Evolutionary conservation across 2,329 filamentous ascomycete species (phyloP).

Genomic region (Colletotrichum sublineola): DNA sequence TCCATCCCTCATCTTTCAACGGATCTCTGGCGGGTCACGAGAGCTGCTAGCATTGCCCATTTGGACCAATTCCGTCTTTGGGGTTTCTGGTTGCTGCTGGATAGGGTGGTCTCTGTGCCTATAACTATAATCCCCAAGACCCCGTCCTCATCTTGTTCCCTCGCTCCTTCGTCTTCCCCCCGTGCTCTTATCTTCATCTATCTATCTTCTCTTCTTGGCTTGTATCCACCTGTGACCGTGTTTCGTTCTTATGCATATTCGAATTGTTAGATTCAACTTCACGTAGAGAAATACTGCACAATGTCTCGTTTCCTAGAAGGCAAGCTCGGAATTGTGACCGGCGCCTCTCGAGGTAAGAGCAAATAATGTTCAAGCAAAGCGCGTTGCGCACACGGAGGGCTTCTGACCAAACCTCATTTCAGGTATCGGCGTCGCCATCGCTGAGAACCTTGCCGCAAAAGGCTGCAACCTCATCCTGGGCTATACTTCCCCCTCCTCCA

Average conservation of each 20-base stretch:
- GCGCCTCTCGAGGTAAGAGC: constrained; percentile 78
- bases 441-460: constrained; percentile 79
- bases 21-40: constrained; percentile 29
- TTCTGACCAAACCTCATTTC: constrained; percentile 27
- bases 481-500: constrained; percentile 68
- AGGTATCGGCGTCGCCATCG: constrained; percentile 79
- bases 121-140: constrained; percentile 15
- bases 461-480: constrained; percentile 78
- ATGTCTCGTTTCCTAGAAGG: constrained; percentile 71
- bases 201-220: neutral
- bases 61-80: constrained; percentile 13
- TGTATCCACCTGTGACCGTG: neutral
- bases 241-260: neutral
- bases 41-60: constrained; percentile 24
- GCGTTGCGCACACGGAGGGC: neutral
- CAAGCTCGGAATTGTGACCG: constrained; percentile 84
- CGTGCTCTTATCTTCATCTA: neutral
- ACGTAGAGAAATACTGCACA: constrained; percentile 15
- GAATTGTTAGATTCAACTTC: neutral
- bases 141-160: neutral
- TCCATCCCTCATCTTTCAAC: constrained; percentile 16
- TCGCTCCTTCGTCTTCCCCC: neutral
- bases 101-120: neutral
- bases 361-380: neutral
- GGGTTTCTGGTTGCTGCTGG: constrained; percentile 17